A percentile compares a stretch with the other conserved stretches of the same genome.
Conservation (phyloP, 768 basidiomycete genomes). For the Xerocomellus intermedius region DNA sequence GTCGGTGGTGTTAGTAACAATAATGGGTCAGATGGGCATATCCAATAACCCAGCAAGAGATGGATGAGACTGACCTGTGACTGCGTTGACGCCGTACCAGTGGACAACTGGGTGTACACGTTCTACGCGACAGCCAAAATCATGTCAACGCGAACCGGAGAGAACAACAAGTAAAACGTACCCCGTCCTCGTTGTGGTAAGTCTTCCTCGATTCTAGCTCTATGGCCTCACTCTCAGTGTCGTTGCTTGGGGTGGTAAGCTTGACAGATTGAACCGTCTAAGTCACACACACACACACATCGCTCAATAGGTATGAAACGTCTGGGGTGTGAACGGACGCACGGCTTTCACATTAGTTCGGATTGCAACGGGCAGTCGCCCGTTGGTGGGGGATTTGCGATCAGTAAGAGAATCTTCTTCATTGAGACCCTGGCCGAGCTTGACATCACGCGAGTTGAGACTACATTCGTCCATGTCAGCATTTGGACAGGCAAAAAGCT, state of each 20-base stretch:
- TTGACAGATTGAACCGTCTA: conserved; percentile 20
- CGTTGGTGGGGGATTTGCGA: neutral
- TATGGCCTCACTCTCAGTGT: conserved; percentile 1
- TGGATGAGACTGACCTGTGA: conserved; percentile 15
- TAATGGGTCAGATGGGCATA: neutral
- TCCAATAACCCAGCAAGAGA: neutral
- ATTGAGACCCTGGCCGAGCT: conserved; percentile 21
- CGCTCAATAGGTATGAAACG: neutral
- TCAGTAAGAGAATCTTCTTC: conserved; percentile 21
- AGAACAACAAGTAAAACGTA: neutral
- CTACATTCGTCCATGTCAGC: conserved; percentile 14
- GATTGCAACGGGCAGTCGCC: conserved; percentile 5
- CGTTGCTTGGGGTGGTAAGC: conserved; percentile 2
- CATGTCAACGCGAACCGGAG: neutral
- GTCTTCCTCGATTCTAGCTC: conserved; percentile 19
- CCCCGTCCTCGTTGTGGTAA: conserved; percentile 13
- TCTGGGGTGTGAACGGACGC: neutral
- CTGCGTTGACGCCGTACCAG: conserved; percentile 10
- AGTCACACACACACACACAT: neutral
- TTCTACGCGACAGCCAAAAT: conserved; percentile 1
- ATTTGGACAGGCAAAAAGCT: neutral
- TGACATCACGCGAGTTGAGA: conserved; percentile 24
- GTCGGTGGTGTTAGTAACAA: neutral
- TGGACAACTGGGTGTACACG: conserved; percentile 15
- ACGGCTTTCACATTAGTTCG: conserved; percentile 16